These are phyloP conservation scores for Chamaecrista fasciculata DNA, from an alignment of 306 rosid genomes.

Conservation along the genomic window DNA sequence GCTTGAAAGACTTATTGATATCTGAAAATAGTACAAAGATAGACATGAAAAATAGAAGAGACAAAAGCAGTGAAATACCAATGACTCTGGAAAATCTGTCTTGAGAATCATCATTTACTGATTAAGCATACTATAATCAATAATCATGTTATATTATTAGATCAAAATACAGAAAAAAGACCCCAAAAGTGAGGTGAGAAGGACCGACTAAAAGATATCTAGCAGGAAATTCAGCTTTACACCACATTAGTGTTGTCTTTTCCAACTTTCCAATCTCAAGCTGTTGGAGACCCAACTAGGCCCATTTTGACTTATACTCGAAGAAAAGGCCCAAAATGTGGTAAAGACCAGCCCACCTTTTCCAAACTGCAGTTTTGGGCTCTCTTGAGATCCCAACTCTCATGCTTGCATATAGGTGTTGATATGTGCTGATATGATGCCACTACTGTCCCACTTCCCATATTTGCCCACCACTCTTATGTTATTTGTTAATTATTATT, in stretches of 20 bases:
- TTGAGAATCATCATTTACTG: conserved; percentile 11
- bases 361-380: too few species aligned
- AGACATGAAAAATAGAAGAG: conserved; percentile 17
- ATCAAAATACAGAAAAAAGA: conserved; percentile 10
- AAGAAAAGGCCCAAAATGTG: too few species aligned
- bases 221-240: background rate
- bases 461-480: too few species aligned
- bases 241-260: background rate
- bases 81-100: background rate
- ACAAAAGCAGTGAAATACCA: conserved; percentile 7
- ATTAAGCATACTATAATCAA: conserved; percentile 3
- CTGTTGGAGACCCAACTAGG: too few species aligned
- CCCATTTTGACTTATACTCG: too few species aligned
- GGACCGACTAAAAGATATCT: background rate
- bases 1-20: conserved; percentile 82
- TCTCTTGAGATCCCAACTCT: too few species aligned
- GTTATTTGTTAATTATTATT: too few species aligned
- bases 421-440: too few species aligned
- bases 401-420: too few species aligned
- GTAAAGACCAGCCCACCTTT: too few species aligned
- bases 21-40: conserved; percentile 46
- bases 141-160: conserved; percentile 2
- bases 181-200: background rate
- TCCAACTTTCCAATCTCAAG: conserved; percentile 12
- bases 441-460: too few species aligned